Conservation (phyloP, 192 early-diverging fungal species). For the Rhizoclosmatium globosum region DNA sequence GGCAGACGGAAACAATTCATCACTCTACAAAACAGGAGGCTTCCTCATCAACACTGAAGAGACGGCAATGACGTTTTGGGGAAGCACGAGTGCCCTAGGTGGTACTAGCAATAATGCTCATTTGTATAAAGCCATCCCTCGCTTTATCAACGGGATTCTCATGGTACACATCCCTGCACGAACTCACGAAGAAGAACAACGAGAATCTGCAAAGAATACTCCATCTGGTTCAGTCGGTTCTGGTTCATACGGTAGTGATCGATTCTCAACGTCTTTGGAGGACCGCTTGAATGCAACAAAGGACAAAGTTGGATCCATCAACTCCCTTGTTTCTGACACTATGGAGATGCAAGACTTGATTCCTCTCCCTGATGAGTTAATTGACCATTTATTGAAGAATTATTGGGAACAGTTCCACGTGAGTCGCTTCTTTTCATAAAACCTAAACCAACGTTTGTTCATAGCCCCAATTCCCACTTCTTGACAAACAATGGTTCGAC, state of each 20-base stretch:
- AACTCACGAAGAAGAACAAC: not conserved
- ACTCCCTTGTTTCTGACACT: not conserved
- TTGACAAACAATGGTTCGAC: constrained; percentile 22
- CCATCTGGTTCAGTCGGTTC: not conserved
- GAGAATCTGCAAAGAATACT: not conserved
- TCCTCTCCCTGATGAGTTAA: constrained; percentile 4
- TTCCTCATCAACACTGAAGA: constrained; percentile 33
- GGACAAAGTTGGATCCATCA: not conserved
- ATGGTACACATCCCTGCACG: constrained; percentile 18
- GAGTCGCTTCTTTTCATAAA: constrained; percentile 6
- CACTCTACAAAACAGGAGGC: constrained; percentile 28
- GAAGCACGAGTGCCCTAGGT: constrained; percentile 24
- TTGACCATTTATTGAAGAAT: constrained; percentile 13
- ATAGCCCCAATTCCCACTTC: constrained; percentile 29
- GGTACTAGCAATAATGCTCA: constrained; percentile 23
- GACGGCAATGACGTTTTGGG: constrained; percentile 31
- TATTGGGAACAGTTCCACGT: constrained; percentile 35
- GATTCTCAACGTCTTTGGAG: not conserved
- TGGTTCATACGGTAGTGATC: not conserved
- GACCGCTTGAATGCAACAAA: not conserved
- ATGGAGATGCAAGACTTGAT: constrained; percentile 10
- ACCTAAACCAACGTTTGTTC: not conserved
- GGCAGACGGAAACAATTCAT: not conserved
- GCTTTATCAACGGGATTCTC: constrained; percentile 23
- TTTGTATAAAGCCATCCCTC: constrained; percentile 23